These are phyloP conservation scores for Colletotrichum sp. DNA, from an alignment of 2,329 filamentous ascomycete genomes.

Conservation along the genomic window DNA sequence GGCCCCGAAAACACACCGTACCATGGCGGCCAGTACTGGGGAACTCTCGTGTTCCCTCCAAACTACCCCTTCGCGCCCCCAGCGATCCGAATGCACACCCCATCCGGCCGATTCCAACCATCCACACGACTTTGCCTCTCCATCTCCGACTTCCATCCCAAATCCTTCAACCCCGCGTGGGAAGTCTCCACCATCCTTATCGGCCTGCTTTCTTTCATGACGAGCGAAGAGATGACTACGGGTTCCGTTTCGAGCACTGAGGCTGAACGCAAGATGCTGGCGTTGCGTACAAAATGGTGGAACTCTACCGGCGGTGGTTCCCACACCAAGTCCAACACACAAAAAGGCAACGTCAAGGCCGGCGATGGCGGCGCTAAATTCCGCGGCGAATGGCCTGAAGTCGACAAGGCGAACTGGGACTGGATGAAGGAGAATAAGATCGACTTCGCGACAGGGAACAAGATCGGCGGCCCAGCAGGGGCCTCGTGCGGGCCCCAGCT, in stretches of 20 bases:
- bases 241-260: slow-evolving; percentile 82
- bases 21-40: slow-evolving; percentile 96
- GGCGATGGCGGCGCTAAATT: slow-evolving; percentile 95
- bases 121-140: slow-evolving; percentile 91
- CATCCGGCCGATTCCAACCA: slow-evolving; percentile 92
- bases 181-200: slow-evolving; percentile 96
- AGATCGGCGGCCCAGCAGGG: slow-evolving; percentile 51
- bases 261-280: slow-evolving; percentile 78
- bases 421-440: slow-evolving; percentile 89
- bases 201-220: slow-evolving; percentile 96
- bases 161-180: slow-evolving; percentile 98
- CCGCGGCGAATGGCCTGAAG: slow-evolving; percentile 83
- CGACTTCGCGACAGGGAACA: slow-evolving; percentile 75
- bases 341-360: slow-evolving; percentile 83
- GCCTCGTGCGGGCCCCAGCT: slow-evolving; percentile 57
- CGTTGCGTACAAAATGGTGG: slow-evolving; percentile 88
- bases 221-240: slow-evolving; percentile 97
- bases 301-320: slow-evolving; percentile 92
- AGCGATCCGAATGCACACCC: slow-evolving; percentile 98
- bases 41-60: slow-evolving; percentile 90
- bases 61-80: slow-evolving; percentile 98
- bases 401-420: slow-evolving; percentile 87
- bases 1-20: slow-evolving; percentile 95
- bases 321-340: slow-evolving; percentile 57
- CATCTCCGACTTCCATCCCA: slow-evolving; percentile 97